Evolutionary conservation across 148 eudicot genomes (phyloP), one percentile per base, ranked within the genome.

Genomic region (Diospyros kaki): DNA sequence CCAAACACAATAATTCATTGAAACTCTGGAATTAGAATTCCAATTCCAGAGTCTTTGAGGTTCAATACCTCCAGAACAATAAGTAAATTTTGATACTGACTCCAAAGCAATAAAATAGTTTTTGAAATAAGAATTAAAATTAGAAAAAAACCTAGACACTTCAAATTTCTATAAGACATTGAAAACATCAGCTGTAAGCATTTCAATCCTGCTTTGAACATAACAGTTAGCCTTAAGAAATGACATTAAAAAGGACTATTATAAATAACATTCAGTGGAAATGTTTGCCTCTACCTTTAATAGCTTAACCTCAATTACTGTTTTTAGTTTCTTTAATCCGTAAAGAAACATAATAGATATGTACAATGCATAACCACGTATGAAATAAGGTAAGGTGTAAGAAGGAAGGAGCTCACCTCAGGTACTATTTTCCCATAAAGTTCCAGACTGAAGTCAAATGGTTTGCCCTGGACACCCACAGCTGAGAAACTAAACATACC

Each of bases 401-500:
- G 2, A 11, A 12, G 71, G 7, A 28, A 71, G 69, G 72, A 75
- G 78, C 84, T 66, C 42, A 91, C 98, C 92, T 91, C 90, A 64
- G 94, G 91, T 71, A 75, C 77, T 52, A 91, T 79, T 61, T 83
- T 77, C 40, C 88, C 98, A 82, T 80, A 88, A 39, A 93, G 88
- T 61, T 89, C 91, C 81, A 93, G 81, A 62, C 64, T 79, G 79
- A 89, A 83, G 65, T 83, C 86, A 76, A 88, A 86, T 65, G 84
- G 66, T 51, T 87, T 87, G 55, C 90, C 92, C 72, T 86, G 82
- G 40, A 53, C 75, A 73, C 96, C 94, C 77, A 78, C 71, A 40
- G 91, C 96, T 38, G 94, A 88, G 76, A 93, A 93, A 78, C 75
- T 89, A 73, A 89, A 88, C 6, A 79, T 18, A 6, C 96, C 96